These are phyloP conservation scores for Capronia americana DNA, from an alignment of 2,329 filamentous ascomycete genomes.

Conservation along the genomic window DNA sequence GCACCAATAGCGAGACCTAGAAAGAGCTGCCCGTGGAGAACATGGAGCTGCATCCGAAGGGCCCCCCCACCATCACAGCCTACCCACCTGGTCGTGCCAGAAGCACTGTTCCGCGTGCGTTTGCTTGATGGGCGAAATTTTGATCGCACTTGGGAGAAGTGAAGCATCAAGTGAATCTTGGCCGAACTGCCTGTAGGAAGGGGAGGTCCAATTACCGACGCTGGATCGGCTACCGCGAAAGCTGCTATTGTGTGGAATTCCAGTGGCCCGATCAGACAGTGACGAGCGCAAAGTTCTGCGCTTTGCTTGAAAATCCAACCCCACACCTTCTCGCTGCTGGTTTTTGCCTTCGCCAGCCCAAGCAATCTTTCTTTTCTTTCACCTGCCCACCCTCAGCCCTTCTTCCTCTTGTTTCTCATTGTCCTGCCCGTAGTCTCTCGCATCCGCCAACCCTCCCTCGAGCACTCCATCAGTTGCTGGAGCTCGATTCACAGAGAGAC, in stretches of 20 bases:
- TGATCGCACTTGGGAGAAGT: neutral
- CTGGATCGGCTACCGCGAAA: neutral
- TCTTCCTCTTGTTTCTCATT: slow-evolving; percentile 26
- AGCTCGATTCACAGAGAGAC: slow-evolving; percentile 30
- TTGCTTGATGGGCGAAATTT: neutral
- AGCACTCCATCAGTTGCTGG: slow-evolving; percentile 21
- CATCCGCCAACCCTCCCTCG: slow-evolving; percentile 4
- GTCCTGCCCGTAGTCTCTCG: slow-evolving; percentile 21
- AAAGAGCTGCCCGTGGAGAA: slow-evolving; percentile 26
- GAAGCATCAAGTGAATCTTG: neutral
- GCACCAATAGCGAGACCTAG: slow-evolving; percentile 13
- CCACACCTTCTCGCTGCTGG: slow-evolving; percentile 24
- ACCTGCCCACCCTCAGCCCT: slow-evolving; percentile 25
- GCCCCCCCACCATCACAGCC: slow-evolving; percentile 4
- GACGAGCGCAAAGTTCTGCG: slow-evolving; percentile 22
- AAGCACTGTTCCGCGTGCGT: neutral
- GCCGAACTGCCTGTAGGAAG: neutral
- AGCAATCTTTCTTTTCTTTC: slow-evolving; percentile 33
- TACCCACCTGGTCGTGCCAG: neutral
- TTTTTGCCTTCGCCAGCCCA: slow-evolving; percentile 22
- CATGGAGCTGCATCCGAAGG: slow-evolving; percentile 13
- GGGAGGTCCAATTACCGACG: neutral
- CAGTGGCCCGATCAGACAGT: neutral
- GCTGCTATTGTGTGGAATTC: slow-evolving; percentile 1
- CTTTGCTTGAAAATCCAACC: slow-evolving; percentile 24